Evolutionary conservation across 257 asterid genomes (phyloP).

Genomic region (Penstemon davidsonii): DNA sequence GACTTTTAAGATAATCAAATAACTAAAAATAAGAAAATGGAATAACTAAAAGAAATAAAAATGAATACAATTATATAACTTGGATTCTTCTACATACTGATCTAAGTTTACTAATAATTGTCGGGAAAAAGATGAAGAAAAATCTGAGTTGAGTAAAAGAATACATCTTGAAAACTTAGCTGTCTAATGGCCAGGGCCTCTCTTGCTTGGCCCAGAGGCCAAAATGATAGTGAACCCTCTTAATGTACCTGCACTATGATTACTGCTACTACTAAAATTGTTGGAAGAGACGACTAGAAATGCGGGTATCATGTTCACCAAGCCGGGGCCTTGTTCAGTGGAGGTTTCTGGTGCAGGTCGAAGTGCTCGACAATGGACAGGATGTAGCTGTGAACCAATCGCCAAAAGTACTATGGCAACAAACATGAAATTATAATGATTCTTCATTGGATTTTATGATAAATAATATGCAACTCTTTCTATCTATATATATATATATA

Average conservation of each 20-base stretch:
- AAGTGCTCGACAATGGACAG: slow-evolving; percentile 41
- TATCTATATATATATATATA: slow-evolving; percentile 32
- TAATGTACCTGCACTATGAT: slow-evolving; percentile 23
- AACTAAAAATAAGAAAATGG: too few species aligned
- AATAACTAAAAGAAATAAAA: too few species aligned
- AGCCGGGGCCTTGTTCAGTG: slow-evolving; percentile 3
- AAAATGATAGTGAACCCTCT: slow-evolving; percentile 41
- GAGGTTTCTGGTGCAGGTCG: slow-evolving; percentile 5
- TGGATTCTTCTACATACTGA: too few species aligned
- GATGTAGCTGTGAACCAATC: slow-evolving; percentile 26
- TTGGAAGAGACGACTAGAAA: slow-evolving; percentile 23
- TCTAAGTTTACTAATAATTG: too few species aligned
- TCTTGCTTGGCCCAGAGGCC: slow-evolving; percentile 74
- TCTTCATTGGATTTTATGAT: slow-evolving; percentile 27
- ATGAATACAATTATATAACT: too few species aligned
- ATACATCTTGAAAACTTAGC: too few species aligned
- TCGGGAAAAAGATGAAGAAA: too few species aligned
- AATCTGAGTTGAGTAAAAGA: too few species aligned
- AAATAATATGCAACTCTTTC: slow-evolving; percentile 16
- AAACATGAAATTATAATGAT: slow-evolving; percentile 11
- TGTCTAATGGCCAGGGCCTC: slow-evolving; percentile 70
- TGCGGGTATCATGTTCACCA: background rate
- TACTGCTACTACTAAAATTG: background rate
- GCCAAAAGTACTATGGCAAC: slow-evolving; percentile 23
- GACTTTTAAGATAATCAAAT: too few species aligned